phyloP scores from a whole-genome alignment of 2,329 filamentous ascomycete species.

The Ambrosiella xylebori region DNA sequence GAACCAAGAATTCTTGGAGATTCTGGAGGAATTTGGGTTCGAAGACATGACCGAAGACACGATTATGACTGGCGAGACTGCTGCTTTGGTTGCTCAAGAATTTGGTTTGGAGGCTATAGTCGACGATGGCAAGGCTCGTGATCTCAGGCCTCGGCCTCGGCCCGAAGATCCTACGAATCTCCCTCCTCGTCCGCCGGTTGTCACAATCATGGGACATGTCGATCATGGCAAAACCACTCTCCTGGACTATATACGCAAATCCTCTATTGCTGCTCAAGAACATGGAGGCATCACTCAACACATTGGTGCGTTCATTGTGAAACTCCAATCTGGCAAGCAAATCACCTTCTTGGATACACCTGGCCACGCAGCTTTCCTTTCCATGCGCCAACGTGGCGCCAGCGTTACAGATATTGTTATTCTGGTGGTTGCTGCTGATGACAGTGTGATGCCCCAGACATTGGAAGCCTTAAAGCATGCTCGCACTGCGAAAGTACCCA shows the following conservation, averaged over 20 bases:
- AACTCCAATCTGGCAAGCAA: conserved; percentile 65
- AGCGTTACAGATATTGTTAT: conserved; percentile 95
- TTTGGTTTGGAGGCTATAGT: conserved; percentile 81
- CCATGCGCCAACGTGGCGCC: conserved; percentile 88
- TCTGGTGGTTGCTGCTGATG: conserved; percentile 86
- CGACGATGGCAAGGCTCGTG: conserved; percentile 45
- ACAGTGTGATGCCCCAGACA: conserved; percentile 94
- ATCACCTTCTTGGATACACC: conserved; percentile 97
- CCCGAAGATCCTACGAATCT: conserved; percentile 50
- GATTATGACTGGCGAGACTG: conserved; percentile 78
- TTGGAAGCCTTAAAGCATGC: conserved; percentile 93
- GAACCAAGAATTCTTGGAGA: conserved; percentile 51
- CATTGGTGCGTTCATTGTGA: conserved; percentile 91
- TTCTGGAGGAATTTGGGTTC: conserved; percentile 75
- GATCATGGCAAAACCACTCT: conserved; percentile 98
- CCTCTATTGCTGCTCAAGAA: conserved; percentile 76
- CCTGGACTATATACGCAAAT: conserved; percentile 81
- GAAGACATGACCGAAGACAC: conserved; percentile 69
- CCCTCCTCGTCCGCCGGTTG: conserved; percentile 69
- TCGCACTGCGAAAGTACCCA: conserved; percentile 68
- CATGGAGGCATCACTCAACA: conserved; percentile 97
- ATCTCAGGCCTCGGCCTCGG: conserved; percentile 53
- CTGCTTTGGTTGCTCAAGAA: conserved; percentile 76
- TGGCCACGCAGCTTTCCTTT: conserved; percentile 85
- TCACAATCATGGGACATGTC: conserved; percentile 98